Evolutionary conservation across 1,284 basidiomycete species (phyloP).

Genomic region (Pseudozyma thailandica): DNA sequence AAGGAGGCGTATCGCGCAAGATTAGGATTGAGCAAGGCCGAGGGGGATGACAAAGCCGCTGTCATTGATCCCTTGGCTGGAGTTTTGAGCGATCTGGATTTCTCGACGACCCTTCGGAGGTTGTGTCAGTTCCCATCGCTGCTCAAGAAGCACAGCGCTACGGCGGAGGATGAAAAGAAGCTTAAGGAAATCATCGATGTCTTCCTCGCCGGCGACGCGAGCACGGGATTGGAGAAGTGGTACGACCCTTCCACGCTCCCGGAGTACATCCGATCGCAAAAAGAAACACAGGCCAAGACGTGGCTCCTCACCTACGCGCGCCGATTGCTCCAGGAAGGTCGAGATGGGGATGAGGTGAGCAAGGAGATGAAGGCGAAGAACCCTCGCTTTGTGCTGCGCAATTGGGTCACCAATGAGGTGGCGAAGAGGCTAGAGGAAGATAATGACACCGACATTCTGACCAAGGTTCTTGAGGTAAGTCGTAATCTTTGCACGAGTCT

Average conservation of each 20-base stretch:
- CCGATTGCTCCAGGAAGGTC: constrained; percentile 41
- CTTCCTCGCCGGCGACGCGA: constrained; percentile 35
- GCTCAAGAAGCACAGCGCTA: constrained; percentile 20
- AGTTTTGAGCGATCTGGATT: constrained; percentile 47
- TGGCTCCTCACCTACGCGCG: constrained; percentile 55
- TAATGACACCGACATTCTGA: constrained; percentile 58
- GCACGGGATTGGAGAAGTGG: constrained; percentile 28
- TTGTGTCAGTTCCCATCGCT: constrained; percentile 45
- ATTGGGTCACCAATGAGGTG: constrained; percentile 65
- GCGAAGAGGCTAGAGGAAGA: constrained; percentile 53
- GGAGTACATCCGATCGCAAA: constrained; percentile 34
- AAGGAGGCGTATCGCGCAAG: constrained; percentile 45
- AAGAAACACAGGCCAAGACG: constrained; percentile 31
- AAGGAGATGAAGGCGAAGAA: constrained; percentile 51
- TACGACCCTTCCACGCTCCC: constrained; percentile 31
- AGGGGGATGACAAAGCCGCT: constrained; percentile 29
- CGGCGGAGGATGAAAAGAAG: constrained; percentile 24
- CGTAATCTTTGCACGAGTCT: too few species aligned
- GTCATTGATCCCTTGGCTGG: constrained; percentile 40
- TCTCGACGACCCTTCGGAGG: constrained; percentile 51
- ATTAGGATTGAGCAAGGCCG: constrained; percentile 42
- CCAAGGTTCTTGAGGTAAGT: constrained; percentile 51
- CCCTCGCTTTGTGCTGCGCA: constrained; percentile 63
- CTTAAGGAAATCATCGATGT: constrained; percentile 21
- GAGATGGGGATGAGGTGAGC: constrained; percentile 27